Conservation (phyloP, 2,329 filamentous ascomycete genomes). For the Colletotrichum coccodes region DNA sequence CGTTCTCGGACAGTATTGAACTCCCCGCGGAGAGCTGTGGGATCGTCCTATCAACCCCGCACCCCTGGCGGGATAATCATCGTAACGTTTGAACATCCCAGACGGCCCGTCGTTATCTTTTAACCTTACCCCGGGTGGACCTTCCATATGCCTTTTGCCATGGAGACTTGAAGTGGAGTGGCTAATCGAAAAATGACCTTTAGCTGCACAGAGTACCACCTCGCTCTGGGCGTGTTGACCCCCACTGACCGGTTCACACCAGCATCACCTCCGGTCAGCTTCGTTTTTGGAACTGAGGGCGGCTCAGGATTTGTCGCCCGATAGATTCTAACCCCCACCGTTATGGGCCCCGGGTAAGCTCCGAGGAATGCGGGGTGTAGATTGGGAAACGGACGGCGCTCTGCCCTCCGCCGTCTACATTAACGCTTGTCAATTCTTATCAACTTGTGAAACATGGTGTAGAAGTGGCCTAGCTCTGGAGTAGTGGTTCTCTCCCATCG, state of each 20-base stretch:
- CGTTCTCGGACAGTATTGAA: neutral
- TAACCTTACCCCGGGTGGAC: neutral
- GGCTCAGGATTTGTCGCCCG: too few relatives aligned
- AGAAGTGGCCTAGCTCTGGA: neutral
- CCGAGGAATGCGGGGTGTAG: neutral
- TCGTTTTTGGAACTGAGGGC: too few relatives aligned
- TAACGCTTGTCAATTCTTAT: neutral
- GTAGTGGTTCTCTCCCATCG: fast-evolving
- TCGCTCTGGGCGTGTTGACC: neutral
- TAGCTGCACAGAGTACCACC: neutral
- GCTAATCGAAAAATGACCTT: too few relatives aligned
- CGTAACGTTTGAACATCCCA: neutral
- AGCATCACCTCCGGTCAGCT: neutral
- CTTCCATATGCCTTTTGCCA: neutral
- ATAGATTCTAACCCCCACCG: neutral
- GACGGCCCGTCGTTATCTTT: neutral
- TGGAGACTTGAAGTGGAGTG: too few relatives aligned
- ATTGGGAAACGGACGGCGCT: neutral
- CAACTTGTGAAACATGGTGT: neutral
- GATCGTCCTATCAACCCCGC: constrained; percentile 11
- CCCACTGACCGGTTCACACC: neutral
- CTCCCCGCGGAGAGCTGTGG: constrained; percentile 1
- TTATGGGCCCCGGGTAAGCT: neutral
- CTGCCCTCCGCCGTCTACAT: neutral
- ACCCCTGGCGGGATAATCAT: neutral